phyloP scores from a whole-genome alignment of 2,329 filamentous ascomycete genomes.

The Ceratocystis variospora region DNA sequence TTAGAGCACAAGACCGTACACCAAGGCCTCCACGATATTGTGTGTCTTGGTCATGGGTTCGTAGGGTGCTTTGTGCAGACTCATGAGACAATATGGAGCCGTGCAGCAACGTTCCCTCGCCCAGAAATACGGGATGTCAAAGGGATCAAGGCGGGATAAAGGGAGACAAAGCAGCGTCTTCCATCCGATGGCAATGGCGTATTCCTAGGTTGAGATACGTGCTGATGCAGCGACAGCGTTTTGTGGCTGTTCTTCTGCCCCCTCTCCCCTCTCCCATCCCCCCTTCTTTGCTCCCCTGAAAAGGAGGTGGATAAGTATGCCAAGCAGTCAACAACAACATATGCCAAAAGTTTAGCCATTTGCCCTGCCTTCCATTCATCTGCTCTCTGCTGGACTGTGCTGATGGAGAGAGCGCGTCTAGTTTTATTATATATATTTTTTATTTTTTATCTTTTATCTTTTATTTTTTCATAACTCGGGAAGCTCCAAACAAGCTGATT shows the following conservation, averaged over 20 bases:
- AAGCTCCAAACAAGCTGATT: background rate
- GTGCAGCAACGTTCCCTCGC: background rate
- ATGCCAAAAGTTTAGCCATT: background rate
- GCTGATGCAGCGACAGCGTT: background rate
- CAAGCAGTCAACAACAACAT: background rate
- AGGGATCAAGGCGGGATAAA: background rate
- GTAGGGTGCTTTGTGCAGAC: background rate
- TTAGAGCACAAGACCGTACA: background rate
- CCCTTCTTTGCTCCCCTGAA: background rate
- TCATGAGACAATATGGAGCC: background rate
- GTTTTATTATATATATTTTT: background rate
- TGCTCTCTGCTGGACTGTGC: background rate
- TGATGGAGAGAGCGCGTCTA: background rate
- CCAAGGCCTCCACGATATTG: background rate
- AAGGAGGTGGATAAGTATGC: background rate
- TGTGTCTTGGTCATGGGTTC: background rate
- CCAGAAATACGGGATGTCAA: constrained; percentile 1
- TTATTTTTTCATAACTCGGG: background rate
- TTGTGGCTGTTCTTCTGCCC: background rate
- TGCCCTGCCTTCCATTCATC: background rate
- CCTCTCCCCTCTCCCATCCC: background rate
- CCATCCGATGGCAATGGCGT: background rate
- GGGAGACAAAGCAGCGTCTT: background rate
- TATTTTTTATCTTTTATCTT: background rate
- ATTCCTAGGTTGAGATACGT: background rate